Conservation (phyloP, 2,329 filamentous ascomycete species). For the Colletotrichum noveboracense region DNA sequence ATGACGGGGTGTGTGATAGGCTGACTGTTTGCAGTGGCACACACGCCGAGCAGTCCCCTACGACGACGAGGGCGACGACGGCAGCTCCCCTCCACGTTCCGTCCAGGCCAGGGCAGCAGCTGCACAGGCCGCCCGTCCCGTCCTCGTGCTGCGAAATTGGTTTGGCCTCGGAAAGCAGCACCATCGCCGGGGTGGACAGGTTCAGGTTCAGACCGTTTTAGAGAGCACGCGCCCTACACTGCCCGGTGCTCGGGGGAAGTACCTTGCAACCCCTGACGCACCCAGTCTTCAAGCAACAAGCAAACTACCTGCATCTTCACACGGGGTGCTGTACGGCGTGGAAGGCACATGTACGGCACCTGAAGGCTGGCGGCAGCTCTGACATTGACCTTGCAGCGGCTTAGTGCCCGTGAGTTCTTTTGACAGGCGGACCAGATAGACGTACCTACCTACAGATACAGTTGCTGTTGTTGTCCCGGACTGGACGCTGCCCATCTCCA, state of each 20-base stretch:
- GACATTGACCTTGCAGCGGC: background rate
- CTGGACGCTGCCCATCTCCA: slow-evolving; percentile 7
- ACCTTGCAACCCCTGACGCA: slow-evolving; percentile 13
- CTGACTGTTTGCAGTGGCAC: background rate
- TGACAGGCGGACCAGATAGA: background rate
- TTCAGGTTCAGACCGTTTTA: background rate
- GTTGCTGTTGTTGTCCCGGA: background rate
- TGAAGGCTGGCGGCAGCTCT: background rate
- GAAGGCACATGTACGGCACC: background rate
- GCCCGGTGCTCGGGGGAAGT: slow-evolving; percentile 1
- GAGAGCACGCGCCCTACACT: background rate
- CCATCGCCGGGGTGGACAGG: background rate
- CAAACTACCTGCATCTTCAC: background rate
- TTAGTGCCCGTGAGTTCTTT: background rate
- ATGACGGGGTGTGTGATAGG: background rate
- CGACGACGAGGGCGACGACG: background rate
- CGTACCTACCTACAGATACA: background rate
- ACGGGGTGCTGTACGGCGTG: background rate
- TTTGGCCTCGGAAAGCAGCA: background rate
- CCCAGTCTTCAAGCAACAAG: slow-evolving; percentile 10
- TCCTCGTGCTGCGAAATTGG: background rate
- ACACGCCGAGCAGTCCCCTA: background rate
- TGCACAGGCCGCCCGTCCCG: background rate
- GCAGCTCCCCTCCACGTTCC: background rate
- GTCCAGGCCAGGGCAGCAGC: background rate